These are phyloP conservation scores for Sporobolus alterniflorus DNA, from an alignment of 202 grass and related monocot species.

Conservation along the genomic window DNA sequence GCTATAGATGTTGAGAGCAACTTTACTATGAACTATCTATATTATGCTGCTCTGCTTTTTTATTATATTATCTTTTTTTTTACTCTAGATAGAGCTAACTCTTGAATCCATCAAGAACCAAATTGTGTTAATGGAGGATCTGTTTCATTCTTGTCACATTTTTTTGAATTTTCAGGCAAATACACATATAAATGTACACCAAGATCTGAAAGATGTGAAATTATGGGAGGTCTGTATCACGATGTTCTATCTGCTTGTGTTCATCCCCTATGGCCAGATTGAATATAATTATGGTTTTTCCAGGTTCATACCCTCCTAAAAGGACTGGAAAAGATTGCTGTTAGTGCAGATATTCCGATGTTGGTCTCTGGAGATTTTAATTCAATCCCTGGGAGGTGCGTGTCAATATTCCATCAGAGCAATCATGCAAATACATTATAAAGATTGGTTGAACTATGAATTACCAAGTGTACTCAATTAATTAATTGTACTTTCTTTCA, in stretches of 20 bases:
- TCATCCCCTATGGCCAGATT: conserved; percentile 27
- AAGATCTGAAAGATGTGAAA: conserved; percentile 97
- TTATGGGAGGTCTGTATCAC: conserved; percentile 81
- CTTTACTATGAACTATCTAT: neutral
- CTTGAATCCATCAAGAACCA: neutral
- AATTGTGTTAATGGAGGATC: conserved; percentile 14
- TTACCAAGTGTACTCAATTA: conserved; percentile 24
- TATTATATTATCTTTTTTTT: neutral
- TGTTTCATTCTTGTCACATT: conserved; percentile 30
- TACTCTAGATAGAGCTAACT: neutral
- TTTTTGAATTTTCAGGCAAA: conserved; percentile 74
- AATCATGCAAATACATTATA: neutral
- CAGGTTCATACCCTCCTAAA: conserved; percentile 97
- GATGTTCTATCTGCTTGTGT: conserved; percentile 30
- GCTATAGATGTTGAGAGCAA: neutral
- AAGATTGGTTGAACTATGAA: conserved; percentile 10
- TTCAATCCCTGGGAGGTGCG: conserved; percentile 81
- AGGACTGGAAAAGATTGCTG: conserved; percentile 97
- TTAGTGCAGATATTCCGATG: conserved; percentile 99
- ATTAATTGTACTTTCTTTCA: conserved; percentile 49
- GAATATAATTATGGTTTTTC: conserved; percentile 29
- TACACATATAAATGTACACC: conserved; percentile 98
- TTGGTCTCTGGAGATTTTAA: conserved; percentile 99
- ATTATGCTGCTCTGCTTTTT: neutral
- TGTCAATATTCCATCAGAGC: conserved; percentile 4